A percentile compares a stretch with the other conserved stretches of the same genome.
These are phyloP conservation scores for Mycena polygramma DNA, from an alignment of 768 basidiomycete species.

Conservation along the genomic window DNA sequence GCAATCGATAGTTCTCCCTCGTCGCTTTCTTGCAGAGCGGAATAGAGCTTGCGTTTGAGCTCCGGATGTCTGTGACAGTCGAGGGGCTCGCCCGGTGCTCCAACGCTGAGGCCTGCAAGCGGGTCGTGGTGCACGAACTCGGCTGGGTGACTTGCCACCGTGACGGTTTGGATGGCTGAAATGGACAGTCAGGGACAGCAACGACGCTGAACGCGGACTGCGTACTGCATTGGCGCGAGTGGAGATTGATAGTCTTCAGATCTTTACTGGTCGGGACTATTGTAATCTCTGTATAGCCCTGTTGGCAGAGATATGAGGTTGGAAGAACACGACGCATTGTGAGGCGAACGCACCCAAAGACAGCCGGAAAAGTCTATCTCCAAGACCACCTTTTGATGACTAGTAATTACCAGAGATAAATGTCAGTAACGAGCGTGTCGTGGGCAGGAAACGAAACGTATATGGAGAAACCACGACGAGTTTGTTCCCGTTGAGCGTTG, in stretches of 20 bases:
- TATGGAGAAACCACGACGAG: slow-evolving; percentile 90
- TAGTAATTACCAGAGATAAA: slow-evolving; percentile 73
- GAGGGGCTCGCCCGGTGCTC: slow-evolving; percentile 63
- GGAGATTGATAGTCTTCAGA: slow-evolving; percentile 87
- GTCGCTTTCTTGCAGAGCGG: slow-evolving; percentile 90
- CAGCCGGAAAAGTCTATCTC: slow-evolving; percentile 93
- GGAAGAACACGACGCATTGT: slow-evolving; percentile 18
- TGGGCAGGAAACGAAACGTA: slow-evolving; percentile 68
- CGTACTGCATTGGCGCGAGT: slow-evolving; percentile 91
- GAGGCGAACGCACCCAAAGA: slow-evolving; percentile 73
- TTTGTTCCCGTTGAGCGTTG: slow-evolving; percentile 81
- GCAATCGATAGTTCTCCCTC: slow-evolving; percentile 96
- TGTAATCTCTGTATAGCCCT: slow-evolving; percentile 97
- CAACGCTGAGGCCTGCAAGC: slow-evolving; percentile 73
- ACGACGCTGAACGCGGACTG: slow-evolving; percentile 30
- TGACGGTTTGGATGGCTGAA: slow-evolving; percentile 79
- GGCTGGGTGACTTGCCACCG: slow-evolving; percentile 77
- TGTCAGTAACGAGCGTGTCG: slow-evolving; percentile 54
- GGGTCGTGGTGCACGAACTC: slow-evolving; percentile 87
- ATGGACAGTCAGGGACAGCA: slow-evolving; percentile 37
- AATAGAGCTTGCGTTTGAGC: slow-evolving; percentile 91
- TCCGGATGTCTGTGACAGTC: slow-evolving; percentile 94
- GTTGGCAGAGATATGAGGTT: slow-evolving; percentile 40
- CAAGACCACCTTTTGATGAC: slow-evolving; percentile 95
- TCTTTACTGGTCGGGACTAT: slow-evolving; percentile 85